Evolutionary conservation across 1,284 basidiomycete genomes (phyloP).

Genomic region (Leccinum angustisporum): DNA sequence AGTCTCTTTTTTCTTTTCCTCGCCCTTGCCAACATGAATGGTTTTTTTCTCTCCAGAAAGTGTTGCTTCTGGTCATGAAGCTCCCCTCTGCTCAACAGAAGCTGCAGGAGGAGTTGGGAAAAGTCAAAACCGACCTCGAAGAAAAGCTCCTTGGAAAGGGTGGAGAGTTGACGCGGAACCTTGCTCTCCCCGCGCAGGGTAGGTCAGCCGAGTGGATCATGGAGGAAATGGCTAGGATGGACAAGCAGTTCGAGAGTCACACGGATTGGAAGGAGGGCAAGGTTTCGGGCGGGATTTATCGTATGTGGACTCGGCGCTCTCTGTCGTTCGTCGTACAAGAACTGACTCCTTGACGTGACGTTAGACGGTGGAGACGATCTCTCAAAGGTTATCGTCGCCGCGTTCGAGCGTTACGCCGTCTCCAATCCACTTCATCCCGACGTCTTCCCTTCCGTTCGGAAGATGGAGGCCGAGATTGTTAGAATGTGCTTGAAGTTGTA

Average conservation of each 20-base stretch:
- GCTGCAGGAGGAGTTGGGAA: constrained; percentile 69
- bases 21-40: background rate
- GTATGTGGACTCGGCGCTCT: constrained; percentile 44
- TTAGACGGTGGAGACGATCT: constrained; percentile 84
- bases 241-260: constrained; percentile 48
- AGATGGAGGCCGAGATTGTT: constrained; percentile 98
- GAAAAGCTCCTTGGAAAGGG: constrained; percentile 67
- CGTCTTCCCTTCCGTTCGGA: constrained; percentile 90
- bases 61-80: constrained; percentile 61
- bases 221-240: constrained; percentile 79
- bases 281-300: constrained; percentile 87
- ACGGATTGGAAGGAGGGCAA: constrained; percentile 74
- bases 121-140: constrained; percentile 66
- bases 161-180: constrained; percentile 58
- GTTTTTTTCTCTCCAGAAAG: constrained; percentile 35
- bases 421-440: constrained; percentile 96
- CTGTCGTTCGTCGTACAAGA: constrained; percentile 3
- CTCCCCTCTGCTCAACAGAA: constrained; percentile 69
- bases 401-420: constrained; percentile 70
- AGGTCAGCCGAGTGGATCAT: constrained; percentile 76
- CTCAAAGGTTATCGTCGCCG: constrained; percentile 67
- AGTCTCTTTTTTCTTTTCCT: too few relatives aligned
- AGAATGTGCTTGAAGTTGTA: constrained; percentile 91
- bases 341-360: background rate
- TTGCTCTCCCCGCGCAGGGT: constrained; percentile 68